Evolutionary conservation across 164 flowering plant species (phyloP).

Genomic region (Tinospora cordifolia): DNA sequence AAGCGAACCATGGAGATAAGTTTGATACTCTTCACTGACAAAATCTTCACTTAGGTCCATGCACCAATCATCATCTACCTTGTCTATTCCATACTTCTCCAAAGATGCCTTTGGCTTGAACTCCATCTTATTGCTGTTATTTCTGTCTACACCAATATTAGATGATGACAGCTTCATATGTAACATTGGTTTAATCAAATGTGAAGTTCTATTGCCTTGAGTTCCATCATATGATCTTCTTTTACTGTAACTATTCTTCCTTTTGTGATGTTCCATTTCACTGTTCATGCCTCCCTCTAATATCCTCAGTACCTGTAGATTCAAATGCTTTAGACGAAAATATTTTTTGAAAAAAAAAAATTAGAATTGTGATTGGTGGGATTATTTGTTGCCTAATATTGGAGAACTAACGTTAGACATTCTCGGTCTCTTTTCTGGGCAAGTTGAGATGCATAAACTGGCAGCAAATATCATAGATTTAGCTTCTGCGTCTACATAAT

Average conservation of each 20-base stretch:
- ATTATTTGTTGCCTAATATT: background rate
- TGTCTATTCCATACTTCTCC: background rate
- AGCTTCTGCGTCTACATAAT: conserved; percentile 22
- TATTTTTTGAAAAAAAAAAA: background rate
- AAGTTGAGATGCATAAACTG: conserved; percentile 24
- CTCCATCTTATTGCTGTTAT: background rate
- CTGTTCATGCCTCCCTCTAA: conserved; percentile 26
- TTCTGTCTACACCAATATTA: background rate
- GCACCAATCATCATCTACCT: no score
- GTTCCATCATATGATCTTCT: background rate
- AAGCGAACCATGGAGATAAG: no score
- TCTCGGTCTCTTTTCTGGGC: conserved; percentile 30
- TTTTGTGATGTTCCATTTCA: conserved; percentile 10
- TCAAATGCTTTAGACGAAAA: background rate
- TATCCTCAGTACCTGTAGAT: conserved; percentile 27
- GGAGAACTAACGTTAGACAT: conserved; percentile 38
- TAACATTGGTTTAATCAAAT: conserved; percentile 1
- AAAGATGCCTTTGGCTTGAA: conserved; percentile 6
- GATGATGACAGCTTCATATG: conserved; percentile 7
- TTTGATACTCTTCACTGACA: no score
- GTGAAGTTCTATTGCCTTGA: background rate
- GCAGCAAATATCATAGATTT: conserved; percentile 32
- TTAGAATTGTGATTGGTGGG: background rate
- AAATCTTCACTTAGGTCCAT: no score
- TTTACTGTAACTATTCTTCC: conserved; percentile 2